A percentile compares a stretch with the other conserved stretches of the same genome.
Evolutionary conservation across 495 filamentous ascomycete genomes (phyloP).

Genomic region (Hypoxylon perforatum): DNA sequence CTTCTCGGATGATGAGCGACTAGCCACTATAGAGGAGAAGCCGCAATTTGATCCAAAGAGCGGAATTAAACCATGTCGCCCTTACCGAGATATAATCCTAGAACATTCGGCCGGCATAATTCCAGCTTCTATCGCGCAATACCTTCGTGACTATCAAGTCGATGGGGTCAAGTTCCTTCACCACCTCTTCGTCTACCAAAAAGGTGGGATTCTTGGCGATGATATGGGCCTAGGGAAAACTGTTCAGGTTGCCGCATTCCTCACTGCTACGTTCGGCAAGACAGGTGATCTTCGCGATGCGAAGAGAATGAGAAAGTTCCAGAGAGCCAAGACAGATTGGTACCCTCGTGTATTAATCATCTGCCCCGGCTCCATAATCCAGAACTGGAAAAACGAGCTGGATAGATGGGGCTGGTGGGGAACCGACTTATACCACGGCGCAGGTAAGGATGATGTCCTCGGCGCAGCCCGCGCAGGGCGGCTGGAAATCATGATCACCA

Average conservation of each 20-base stretch:
- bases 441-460: slow-evolving; percentile 76
- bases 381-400: slow-evolving; percentile 90
- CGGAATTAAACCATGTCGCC: slow-evolving; percentile 67
- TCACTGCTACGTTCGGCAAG: slow-evolving; percentile 94
- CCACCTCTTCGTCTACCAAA: slow-evolving; percentile 89
- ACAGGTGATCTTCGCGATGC: slow-evolving; percentile 88
- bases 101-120: slow-evolving; percentile 83
- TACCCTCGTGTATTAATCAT: slow-evolving; percentile 89
- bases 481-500: slow-evolving; percentile 91
- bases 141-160: slow-evolving; percentile 91
- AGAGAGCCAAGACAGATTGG: slow-evolving; percentile 71
- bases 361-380: slow-evolving; percentile 87
- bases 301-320: slow-evolving; percentile 93
- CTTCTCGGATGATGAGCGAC: slow-evolving; percentile 85
- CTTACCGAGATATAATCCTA: slow-evolving; percentile 80
- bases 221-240: slow-evolving; percentile 99
- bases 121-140: slow-evolving; percentile 91
- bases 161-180: slow-evolving; percentile 89
- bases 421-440: slow-evolving; percentile 83
- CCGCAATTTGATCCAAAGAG: slow-evolving; percentile 70
- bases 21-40: slow-evolving; percentile 71
- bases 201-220: slow-evolving; percentile 89
- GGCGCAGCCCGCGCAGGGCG: slow-evolving; percentile 78
- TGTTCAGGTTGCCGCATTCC: slow-evolving; percentile 94
- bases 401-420: slow-evolving; percentile 96